These are phyloP conservation scores for Dactylorhiza incarnata DNA, from an alignment of 106 monocot species.

Conservation along the genomic window DNA sequence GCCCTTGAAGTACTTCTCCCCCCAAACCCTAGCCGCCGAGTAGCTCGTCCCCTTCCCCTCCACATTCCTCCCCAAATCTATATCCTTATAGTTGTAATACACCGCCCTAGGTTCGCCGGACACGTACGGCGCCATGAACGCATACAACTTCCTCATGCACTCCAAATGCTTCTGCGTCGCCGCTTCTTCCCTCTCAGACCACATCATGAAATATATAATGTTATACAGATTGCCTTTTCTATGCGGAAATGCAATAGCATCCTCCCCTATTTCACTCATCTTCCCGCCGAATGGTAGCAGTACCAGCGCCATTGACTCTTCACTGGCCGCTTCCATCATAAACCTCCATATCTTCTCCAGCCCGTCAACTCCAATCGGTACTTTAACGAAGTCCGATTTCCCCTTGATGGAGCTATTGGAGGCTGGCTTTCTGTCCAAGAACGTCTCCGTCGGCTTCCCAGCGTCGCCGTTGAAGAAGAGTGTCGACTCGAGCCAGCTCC, in stretches of 20 bases:
- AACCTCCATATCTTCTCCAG: no score
- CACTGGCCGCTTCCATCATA: no score
- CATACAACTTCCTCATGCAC: constrained; percentile 32
- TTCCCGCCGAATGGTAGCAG: constrained; percentile 28
- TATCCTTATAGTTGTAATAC: constrained; percentile 43
- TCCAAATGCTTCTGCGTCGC: constrained; percentile 17
- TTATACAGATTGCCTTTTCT: constrained; percentile 35
- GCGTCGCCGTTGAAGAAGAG: no score
- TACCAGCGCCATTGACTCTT: no score
- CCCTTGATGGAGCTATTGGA: no score
- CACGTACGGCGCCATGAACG: constrained; percentile 45
- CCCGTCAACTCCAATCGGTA: no score
- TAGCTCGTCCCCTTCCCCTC: constrained; percentile 9
- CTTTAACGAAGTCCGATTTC: no score
- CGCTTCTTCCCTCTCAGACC: constrained; percentile 1
- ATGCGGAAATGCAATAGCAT: constrained; percentile 35
- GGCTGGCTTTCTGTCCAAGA: no score
- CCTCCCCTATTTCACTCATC: constrained; percentile 18
- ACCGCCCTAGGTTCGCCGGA: constrained; percentile 33
- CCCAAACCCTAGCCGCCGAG: constrained; percentile 25
- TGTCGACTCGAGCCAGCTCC: no score
- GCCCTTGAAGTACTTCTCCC: constrained; percentile 31
- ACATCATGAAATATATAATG: constrained; percentile 28
- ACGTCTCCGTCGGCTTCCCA: no score
- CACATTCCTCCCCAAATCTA: constrained; percentile 27